Evolutionary conservation across 2,329 filamentous ascomycete genomes (phyloP).

Genomic region (Fusarium armeniacum): DNA sequence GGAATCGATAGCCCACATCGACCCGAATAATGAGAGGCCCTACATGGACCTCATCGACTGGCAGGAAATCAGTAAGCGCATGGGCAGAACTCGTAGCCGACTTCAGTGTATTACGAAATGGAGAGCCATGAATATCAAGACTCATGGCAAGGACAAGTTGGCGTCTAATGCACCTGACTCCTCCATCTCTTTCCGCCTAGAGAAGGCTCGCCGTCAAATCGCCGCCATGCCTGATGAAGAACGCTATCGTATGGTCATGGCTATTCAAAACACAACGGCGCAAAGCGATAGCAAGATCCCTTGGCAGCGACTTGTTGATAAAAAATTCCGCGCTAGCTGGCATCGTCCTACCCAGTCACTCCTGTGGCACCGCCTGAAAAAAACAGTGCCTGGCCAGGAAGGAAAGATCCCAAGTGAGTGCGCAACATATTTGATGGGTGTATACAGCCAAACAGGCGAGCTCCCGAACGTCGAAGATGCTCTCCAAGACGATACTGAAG

Average conservation of each 20-base stretch:
- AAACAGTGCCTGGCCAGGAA: constrained; percentile 53
- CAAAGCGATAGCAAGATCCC: constrained; percentile 62
- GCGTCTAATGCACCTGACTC: constrained; percentile 53
- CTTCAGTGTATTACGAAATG: constrained; percentile 79
- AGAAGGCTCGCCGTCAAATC: constrained; percentile 60
- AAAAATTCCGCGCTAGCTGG: constrained; percentile 58
- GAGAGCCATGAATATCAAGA: constrained; percentile 62
- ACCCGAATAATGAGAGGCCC: constrained; percentile 56
- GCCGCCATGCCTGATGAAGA: constrained; percentile 60
- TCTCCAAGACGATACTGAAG: constrained; percentile 52
- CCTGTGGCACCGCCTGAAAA: constrained; percentile 58
- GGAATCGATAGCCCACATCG: constrained; percentile 65
- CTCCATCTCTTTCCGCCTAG: constrained; percentile 59
- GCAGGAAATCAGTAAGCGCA: constrained; percentile 72
- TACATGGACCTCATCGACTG: constrained; percentile 74
- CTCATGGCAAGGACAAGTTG: constrained; percentile 53
- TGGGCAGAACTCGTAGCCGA: constrained; percentile 72
- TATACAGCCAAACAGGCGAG: constrained; percentile 53
- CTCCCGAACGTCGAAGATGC: constrained; percentile 54
- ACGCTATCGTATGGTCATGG: constrained; percentile 60
- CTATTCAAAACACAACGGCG: constrained; percentile 59
- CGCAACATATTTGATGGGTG: constrained; percentile 54
- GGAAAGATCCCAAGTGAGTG: constrained; percentile 54
- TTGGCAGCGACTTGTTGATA: constrained; percentile 63
- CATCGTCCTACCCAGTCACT: constrained; percentile 56